Evolutionary conservation across 768 basidiomycete species (phyloP).

Genomic region (Saitozyma sp.): DNA sequence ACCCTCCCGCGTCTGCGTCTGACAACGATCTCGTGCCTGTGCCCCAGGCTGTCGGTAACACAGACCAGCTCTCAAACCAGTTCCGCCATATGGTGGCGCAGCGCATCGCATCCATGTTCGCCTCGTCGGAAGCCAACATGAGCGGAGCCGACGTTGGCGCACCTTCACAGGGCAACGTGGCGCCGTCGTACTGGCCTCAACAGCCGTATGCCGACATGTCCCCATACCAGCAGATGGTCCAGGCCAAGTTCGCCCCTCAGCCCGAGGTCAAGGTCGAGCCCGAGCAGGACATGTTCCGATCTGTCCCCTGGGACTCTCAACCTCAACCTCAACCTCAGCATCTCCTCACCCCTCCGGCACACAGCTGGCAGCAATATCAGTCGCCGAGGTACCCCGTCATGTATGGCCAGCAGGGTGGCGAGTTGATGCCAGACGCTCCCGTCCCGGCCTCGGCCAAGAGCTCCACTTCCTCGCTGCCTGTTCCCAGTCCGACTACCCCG

Average conservation of each 20-base stretch:
- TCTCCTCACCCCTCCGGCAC: not conserved
- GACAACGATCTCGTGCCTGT: not conserved
- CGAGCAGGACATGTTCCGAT: not conserved
- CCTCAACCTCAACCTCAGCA: not conserved
- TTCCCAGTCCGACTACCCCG: not conserved
- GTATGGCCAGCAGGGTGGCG: not conserved
- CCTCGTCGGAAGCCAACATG: not conserved
- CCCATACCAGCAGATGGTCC: not conserved
- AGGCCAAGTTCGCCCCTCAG: not conserved
- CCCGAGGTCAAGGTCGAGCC: conserved; percentile 3
- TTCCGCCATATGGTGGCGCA: not conserved
- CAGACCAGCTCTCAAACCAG: not conserved
- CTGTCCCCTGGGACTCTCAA: not conserved
- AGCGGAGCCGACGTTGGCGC: not conserved
- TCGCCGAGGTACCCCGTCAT: not conserved
- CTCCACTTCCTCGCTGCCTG: not conserved
- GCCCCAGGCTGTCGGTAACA: not conserved
- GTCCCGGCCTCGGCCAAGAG: not conserved
- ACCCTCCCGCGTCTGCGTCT: not conserved
- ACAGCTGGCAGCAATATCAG: not conserved
- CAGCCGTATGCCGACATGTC: not conserved
- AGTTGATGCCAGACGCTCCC: not conserved
- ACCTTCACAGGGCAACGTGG: not conserved
- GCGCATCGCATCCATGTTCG: not conserved
- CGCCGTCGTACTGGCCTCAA: not conserved